These are phyloP conservation scores for Fusarium devonianum DNA, from an alignment of 2,329 filamentous ascomycete genomes.

Conservation along the genomic window DNA sequence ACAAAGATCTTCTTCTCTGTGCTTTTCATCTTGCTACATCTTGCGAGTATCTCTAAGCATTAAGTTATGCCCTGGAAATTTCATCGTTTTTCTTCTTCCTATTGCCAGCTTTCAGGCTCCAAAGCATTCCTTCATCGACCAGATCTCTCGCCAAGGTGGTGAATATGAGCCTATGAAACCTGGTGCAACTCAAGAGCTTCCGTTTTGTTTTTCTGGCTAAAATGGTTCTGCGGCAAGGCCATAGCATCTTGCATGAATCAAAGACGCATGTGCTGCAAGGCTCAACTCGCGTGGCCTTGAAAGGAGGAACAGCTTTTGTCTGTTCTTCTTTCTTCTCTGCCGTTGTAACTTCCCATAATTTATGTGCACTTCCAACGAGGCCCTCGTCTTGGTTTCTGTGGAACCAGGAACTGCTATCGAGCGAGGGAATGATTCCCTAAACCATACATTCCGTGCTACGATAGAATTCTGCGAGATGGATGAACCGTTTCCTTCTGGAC, in stretches of 20 bases:
- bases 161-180: conserved; percentile 16
- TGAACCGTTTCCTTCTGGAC: background rate
- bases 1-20: too few species aligned
- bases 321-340: background rate
- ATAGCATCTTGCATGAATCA: conserved; percentile 23
- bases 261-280: conserved; percentile 1
- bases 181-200: conserved; percentile 18
- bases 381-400: too few species aligned
- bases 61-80: background rate
- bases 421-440: too few species aligned
- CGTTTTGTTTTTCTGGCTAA: conserved; percentile 23
- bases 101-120: too few species aligned
- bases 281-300: conserved; percentile 6
- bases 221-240: conserved; percentile 16
- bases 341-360: background rate
- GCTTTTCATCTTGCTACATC: too few species aligned
- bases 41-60: too few species aligned
- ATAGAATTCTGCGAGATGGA: background rate
- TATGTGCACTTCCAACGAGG: background rate
- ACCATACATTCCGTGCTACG: too few species aligned
- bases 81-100: too few species aligned
- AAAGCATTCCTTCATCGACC: conserved; percentile 1
- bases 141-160: conserved; percentile 5
- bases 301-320: background rate
- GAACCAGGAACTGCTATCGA: too few species aligned